Evolutionary conservation across 805 yeast genomes (phyloP).

Genomic region (Metschnikowia reukaufii): DNA sequence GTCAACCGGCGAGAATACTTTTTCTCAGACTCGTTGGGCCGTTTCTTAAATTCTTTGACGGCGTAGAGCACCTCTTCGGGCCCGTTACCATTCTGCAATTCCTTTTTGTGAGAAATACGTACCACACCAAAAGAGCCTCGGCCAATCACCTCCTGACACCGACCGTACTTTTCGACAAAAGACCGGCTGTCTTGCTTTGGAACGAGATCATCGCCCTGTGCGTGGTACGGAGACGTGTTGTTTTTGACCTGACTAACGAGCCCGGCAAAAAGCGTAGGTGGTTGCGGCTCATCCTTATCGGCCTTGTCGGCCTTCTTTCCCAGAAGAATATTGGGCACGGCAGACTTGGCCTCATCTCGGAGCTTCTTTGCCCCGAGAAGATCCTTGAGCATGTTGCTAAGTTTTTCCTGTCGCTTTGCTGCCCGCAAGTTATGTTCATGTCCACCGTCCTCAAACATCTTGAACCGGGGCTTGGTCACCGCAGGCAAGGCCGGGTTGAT

Average conservation of each 20-base stretch:
- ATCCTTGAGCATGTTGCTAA: constrained; percentile 72
- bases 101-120: constrained; percentile 75
- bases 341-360: constrained; percentile 69
- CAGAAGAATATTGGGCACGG: constrained; percentile 62
- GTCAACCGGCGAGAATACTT: constrained; percentile 73
- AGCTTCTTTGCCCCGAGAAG: constrained; percentile 71
- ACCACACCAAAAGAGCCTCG: constrained; percentile 94
- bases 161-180: constrained; percentile 86
- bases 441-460: constrained; percentile 60
- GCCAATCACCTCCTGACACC: constrained; percentile 93
- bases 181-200: constrained; percentile 46
- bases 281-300: constrained; percentile 51
- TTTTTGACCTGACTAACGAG: constrained; percentile 58
- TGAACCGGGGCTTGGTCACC: constrained; percentile 46
- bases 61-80: constrained; percentile 63
- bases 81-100: constrained; percentile 9
- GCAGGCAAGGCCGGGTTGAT: constrained; percentile 9
- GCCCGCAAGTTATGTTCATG: constrained; percentile 81
- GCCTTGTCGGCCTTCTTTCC: constrained; percentile 20
- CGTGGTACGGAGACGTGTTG: constrained; percentile 27
- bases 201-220: constrained; percentile 17
- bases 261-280: constrained; percentile 72
- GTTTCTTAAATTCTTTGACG: constrained; percentile 79
- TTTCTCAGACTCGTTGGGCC: constrained; percentile 59
- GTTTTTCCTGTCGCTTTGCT: constrained; percentile 75